Conservation (phyloP, 371 early-diverging fungal genomes). For the Lichtheimia corymbifera region DNA sequence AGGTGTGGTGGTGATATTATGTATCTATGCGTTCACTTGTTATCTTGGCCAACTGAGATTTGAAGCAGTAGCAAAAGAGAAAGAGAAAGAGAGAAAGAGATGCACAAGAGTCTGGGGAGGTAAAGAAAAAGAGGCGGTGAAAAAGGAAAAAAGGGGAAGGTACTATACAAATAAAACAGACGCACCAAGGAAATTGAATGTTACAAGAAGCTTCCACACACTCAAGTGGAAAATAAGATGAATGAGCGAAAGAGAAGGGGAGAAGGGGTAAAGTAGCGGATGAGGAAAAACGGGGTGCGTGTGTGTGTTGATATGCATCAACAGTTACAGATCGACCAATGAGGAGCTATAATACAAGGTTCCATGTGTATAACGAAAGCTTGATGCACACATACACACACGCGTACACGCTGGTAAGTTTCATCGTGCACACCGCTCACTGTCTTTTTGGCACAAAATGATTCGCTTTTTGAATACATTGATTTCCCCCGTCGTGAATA, state of each 20-base stretch:
- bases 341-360: no score
- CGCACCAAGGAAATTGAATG: neutral
- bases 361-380: no score
- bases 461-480: no score
- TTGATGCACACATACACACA: no score
- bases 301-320: no score
- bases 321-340: no score
- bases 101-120: constrained; percentile 6
- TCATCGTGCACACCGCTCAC: no score
- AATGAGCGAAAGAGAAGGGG: constrained; percentile 3
- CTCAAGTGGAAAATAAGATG: constrained; percentile 5
- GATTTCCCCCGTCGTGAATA: neutral
- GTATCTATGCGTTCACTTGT: no score
- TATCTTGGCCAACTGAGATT: neutral
- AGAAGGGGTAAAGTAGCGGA: constrained; percentile 4
- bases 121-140: constrained; percentile 10
- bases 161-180: neutral
- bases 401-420: no score
- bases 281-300: constrained; percentile 8
- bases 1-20: no score
- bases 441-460: no score
- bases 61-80: constrained; percentile 1
- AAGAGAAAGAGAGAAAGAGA: constrained; percentile 15
- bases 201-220: constrained; percentile 12
- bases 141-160: constrained; percentile 8